These are phyloP conservation scores for Luffa aegyptiaca DNA, from an alignment of 306 rosid species.

Conservation along the genomic window DNA sequence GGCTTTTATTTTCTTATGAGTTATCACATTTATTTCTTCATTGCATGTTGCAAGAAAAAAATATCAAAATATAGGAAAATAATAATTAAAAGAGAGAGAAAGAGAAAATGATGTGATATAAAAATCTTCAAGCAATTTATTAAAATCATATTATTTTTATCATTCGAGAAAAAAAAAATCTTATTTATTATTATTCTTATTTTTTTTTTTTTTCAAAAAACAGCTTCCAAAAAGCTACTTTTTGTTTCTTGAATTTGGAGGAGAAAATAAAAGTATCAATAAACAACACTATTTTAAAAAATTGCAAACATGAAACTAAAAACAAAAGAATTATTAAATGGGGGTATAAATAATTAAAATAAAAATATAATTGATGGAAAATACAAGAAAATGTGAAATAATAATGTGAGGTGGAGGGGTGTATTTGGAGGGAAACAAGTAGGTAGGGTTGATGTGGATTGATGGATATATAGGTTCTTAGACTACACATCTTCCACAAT, in stretches of 20 bases:
- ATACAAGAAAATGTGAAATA: background rate
- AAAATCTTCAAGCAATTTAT: background rate
- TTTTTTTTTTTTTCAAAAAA: background rate
- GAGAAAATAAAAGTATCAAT: background rate
- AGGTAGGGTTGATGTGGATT: conserved; percentile 57
- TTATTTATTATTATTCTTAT: background rate
- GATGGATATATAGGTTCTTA: conserved; percentile 38
- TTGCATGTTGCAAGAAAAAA: background rate
- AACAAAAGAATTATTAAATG: background rate
- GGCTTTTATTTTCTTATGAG: background rate
- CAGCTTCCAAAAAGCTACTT: background rate
- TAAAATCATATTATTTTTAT: background rate
- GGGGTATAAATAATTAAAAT: background rate
- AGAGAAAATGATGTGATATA: background rate
- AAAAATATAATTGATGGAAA: background rate
- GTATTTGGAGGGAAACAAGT: conserved; percentile 19
- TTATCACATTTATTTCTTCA: background rate
- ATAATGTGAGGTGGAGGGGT: conserved; percentile 5
- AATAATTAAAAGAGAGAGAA: background rate
- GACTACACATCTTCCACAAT: conserved; percentile 19
- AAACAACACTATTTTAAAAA: background rate
- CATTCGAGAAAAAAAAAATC: background rate
- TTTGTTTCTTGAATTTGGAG: background rate
- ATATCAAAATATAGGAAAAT: background rate
- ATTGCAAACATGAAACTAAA: background rate